Conservation (phyloP, 768 basidiomycete genomes). For the Auricularia sp. region DNA sequence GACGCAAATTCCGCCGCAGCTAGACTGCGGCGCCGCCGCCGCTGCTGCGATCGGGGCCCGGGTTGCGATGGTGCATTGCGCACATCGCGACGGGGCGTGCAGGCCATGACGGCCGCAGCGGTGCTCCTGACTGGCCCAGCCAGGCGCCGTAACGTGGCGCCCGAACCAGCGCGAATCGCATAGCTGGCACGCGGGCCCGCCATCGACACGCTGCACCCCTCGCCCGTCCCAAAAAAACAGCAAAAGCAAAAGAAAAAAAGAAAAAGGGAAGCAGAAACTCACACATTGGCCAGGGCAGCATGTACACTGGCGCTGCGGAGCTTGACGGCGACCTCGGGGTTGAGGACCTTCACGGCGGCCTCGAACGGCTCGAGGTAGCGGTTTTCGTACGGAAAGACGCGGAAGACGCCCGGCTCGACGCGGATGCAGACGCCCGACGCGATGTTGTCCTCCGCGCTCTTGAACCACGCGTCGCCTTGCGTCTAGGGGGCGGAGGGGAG, state of each 20-base stretch:
- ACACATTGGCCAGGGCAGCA: conserved; percentile 65
- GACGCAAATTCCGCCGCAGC: too few species aligned
- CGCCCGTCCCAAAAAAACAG: background rate
- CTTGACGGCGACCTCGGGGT: conserved; percentile 80
- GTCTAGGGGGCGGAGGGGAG: conserved; percentile 47
- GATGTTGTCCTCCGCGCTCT: conserved; percentile 72
- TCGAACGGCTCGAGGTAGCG: conserved; percentile 73
- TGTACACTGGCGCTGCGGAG: conserved; percentile 70
- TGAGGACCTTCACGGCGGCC: conserved; percentile 60
- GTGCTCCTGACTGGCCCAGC: too few species aligned
- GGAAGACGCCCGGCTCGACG: conserved; percentile 55
- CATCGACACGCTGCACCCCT: too few species aligned
- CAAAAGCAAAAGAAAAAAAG: background rate
- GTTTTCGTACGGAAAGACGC: conserved; percentile 82
- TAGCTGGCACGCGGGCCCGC: conserved; percentile 1
- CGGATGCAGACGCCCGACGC: conserved; percentile 71
- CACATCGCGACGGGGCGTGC: too few species aligned
- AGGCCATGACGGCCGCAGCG: too few species aligned
- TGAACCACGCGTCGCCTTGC: conserved; percentile 78
- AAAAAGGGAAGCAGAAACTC: conserved; percentile 13
- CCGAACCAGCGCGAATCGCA: background rate
- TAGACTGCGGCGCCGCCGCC: too few species aligned
- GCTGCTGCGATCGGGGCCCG: too few species aligned
- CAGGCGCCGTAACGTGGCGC: too few species aligned
- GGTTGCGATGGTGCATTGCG: too few species aligned